phyloP scores from a whole-genome alignment of 2,329 filamentous ascomycete species.

The Mycosphaerella sp. region DNA sequence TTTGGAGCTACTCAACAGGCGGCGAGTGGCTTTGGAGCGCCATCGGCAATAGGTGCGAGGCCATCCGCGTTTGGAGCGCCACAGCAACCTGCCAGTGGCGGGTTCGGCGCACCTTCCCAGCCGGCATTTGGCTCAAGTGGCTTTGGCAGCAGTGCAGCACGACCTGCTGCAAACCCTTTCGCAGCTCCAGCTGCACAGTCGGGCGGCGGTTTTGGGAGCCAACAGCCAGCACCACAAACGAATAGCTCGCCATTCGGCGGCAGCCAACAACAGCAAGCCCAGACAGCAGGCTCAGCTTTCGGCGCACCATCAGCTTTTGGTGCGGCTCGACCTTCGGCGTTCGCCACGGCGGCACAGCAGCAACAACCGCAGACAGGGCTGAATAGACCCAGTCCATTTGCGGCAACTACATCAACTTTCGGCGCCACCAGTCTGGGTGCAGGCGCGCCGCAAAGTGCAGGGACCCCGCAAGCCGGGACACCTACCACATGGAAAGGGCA shows the following conservation, averaged over 20 bases:
- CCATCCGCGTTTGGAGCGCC: slow-evolving; percentile 19
- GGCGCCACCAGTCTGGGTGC: background rate
- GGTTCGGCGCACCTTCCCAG: slow-evolving; percentile 10
- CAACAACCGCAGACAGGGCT: background rate
- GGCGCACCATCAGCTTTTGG: slow-evolving; percentile 23
- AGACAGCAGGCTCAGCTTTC: slow-evolving; percentile 11
- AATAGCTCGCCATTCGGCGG: slow-evolving; percentile 1
- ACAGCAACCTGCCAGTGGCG: slow-evolving; percentile 14
- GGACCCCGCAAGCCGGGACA: background rate
- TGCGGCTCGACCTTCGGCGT: slow-evolving; percentile 31
- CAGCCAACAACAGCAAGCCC: slow-evolving; percentile 1
- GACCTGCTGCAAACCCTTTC: slow-evolving; percentile 9
- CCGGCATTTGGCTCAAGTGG: slow-evolving; percentile 16
- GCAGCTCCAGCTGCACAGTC: background rate
- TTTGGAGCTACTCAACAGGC: too few relatives aligned
- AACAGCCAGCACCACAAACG: background rate
- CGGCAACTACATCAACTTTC: background rate
- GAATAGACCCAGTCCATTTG: slow-evolving; percentile 18
- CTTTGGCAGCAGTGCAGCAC: slow-evolving; percentile 12
- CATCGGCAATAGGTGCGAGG: slow-evolving; percentile 18
- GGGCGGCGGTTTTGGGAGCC: slow-evolving; percentile 4
- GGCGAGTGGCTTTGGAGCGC: slow-evolving; percentile 17
- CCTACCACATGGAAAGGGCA: slow-evolving; percentile 6
- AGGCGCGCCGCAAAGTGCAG: background rate
- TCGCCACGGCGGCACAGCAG: slow-evolving; percentile 36